Evolutionary conservation across 257 asterid species (phyloP), one percentile per base, ranked within the genome.

Genomic region (Avicennia marina): DNA sequence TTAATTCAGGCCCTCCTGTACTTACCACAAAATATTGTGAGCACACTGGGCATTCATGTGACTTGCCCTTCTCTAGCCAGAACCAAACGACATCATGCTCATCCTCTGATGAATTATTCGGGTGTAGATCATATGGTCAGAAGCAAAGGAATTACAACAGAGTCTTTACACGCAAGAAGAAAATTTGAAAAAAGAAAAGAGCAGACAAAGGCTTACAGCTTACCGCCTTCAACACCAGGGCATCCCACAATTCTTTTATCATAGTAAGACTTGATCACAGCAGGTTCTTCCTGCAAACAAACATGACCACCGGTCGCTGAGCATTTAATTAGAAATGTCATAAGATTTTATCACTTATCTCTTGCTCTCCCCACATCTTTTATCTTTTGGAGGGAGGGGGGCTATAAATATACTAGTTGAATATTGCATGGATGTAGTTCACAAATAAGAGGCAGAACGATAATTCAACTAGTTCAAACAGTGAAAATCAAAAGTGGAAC

Each of bases 81-180:
- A 93, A 93, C 99, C 99, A 93, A 63, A 89, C 97, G 60, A 93
- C 95, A 34, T 93, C 99, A 33, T 93, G 99, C 69, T 93, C 99
- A 60, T 93, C 96, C 76, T 93, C 99, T 93, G 91, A 63, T 48
- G 54, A 51, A 66, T 69, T 42, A 15, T 25, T 21, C 41, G 56
- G 6, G 61, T 43, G 60, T 36, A 20, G 38, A 69, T 36, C 39
- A 70, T 57, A 25, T 49, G 47, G 43, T 61, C 53, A 65, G 53
- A 33, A 36, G 18, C 47, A 47, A 50, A 40, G 16, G 21, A 44
- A 16, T 16, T 18, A 21, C n/a, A 51, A 25, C 15, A 61, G 21
- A 58, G 50, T 21, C 51, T 5, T 3, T 43, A 13, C 40, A 39
- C 21, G 6, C 42, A 58, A 13, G 11, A 6, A 21, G 44, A 32